Percentiles rank a stretch among this genome's conserved stretches.
These are phyloP conservation scores for Scenedesmus sp. DNA, from an alignment of 163 green algal genomes.

Conservation along the genomic window DNA sequence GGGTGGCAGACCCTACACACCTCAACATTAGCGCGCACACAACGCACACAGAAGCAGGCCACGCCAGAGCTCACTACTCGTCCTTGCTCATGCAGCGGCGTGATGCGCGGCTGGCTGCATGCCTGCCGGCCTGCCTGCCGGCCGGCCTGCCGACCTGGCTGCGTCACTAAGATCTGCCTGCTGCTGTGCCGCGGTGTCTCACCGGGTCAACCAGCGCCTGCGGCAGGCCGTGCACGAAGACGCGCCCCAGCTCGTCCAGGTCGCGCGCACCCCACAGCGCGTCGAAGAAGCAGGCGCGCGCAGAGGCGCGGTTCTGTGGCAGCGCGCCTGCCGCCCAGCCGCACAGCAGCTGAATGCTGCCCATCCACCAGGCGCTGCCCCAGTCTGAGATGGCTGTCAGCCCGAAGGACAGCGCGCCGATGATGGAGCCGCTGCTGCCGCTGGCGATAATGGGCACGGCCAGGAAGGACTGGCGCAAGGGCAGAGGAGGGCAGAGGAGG, in stretches of 20 bases:
- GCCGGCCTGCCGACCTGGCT: too few species aligned
- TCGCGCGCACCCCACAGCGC: constrained; percentile 30
- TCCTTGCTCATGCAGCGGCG: too few species aligned
- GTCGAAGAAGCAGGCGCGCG: constrained; percentile 58
- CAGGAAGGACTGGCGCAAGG: constrained; percentile 44
- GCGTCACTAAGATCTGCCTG: background rate
- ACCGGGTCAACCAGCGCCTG: constrained; percentile 50
- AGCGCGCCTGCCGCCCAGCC: constrained; percentile 64
- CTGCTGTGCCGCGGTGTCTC: background rate
- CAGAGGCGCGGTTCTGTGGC: constrained; percentile 47
- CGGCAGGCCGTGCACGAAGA: constrained; percentile 60
- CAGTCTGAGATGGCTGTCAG: constrained; percentile 43
- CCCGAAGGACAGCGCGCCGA: constrained; percentile 55
- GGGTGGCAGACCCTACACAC: background rate
- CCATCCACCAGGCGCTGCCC: constrained; percentile 58
- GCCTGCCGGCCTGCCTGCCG: background rate
- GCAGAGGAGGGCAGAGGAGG: background rate
- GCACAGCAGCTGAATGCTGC: constrained; percentile 51
- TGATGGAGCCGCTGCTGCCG: constrained; percentile 48
- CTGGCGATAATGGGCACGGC: constrained; percentile 48
- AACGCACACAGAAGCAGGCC: background rate
- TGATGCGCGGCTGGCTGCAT: too few species aligned
- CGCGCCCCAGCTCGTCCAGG: constrained; percentile 50
- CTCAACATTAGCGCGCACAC: background rate
- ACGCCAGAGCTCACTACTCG: background rate